Conservation (phyloP, 768 basidiomycete species). For the Boletus subparvulus region DNA sequence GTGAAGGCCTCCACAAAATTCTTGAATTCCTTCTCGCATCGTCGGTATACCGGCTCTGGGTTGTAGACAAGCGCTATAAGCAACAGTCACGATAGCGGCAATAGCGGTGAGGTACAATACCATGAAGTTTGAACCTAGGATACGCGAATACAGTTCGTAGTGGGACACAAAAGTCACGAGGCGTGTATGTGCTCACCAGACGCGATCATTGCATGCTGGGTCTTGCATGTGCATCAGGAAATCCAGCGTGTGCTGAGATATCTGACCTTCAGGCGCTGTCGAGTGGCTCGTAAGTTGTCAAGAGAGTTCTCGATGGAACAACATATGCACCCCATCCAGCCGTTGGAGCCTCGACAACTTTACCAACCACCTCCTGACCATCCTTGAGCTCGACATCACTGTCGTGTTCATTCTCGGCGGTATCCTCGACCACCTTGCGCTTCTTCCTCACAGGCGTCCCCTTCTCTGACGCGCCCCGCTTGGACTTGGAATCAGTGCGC, state of each 20-base stretch:
- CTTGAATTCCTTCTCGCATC: conserved; percentile 88
- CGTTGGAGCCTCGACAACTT: conserved; percentile 77
- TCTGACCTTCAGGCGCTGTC: conserved; percentile 77
- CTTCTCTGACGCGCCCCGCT: conserved; percentile 22
- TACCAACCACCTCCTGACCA: conserved; percentile 70
- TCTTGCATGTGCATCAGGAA: conserved; percentile 71
- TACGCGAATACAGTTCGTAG: not conserved
- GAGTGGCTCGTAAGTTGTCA: not conserved
- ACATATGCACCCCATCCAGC: conserved; percentile 63
- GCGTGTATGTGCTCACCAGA: conserved; percentile 53
- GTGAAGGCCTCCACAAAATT: conserved; percentile 76
- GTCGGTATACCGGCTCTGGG: conserved; percentile 32
- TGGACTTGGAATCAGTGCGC: conserved; percentile 15
- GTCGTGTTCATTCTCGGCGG: conserved; percentile 29
- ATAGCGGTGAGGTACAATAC: conserved; percentile 33
- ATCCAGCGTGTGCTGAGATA: conserved; percentile 82
- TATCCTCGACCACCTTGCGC: conserved; percentile 18
- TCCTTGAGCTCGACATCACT: conserved; percentile 52
- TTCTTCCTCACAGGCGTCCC: conserved; percentile 25
- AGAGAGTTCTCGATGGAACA: not conserved
- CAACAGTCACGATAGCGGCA: not conserved
- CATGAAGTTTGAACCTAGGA: conserved; percentile 81
- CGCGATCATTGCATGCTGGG: conserved; percentile 78
- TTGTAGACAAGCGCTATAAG: not conserved
- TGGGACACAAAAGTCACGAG: not conserved